phyloP scores from a whole-genome alignment of 2,329 filamentous ascomycete species.

The Fusarium luffae region DNA sequence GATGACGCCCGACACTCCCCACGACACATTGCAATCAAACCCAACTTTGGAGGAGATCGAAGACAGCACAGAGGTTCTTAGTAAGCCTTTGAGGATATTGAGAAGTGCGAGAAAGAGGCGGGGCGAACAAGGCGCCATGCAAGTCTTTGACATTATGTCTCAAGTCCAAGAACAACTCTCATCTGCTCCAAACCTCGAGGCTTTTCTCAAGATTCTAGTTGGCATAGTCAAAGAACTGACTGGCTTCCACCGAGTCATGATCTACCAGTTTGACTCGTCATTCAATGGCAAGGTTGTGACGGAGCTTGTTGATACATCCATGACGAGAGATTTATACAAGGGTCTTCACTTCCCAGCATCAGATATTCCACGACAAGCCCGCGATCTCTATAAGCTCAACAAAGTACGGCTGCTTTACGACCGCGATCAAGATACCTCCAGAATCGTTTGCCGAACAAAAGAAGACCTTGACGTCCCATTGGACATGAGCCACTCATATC shows the following conservation, averaged over 20 bases:
- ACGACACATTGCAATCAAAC: conserved; percentile 78
- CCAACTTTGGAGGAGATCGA: conserved; percentile 79
- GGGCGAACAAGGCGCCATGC: conserved; percentile 85
- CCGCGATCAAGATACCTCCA: conserved; percentile 80
- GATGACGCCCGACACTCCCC: conserved; percentile 69
- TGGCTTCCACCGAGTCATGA: conserved; percentile 91
- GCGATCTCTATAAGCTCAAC: conserved; percentile 91
- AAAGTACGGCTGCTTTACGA: conserved; percentile 90
- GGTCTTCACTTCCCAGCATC: conserved; percentile 89
- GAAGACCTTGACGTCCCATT: conserved; percentile 80
- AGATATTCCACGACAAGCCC: conserved; percentile 85
- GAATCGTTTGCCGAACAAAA: conserved; percentile 80
- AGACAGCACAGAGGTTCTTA: conserved; percentile 79
- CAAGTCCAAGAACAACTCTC: conserved; percentile 90
- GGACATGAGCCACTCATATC: conserved; percentile 85
- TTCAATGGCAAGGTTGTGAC: conserved; percentile 91
- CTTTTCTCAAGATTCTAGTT: conserved; percentile 82
- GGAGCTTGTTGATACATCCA: conserved; percentile 82
- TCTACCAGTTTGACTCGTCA: conserved; percentile 86
- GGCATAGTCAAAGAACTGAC: conserved; percentile 91
- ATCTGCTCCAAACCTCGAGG: conserved; percentile 74
- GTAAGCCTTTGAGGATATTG: conserved; percentile 80
- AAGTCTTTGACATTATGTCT: conserved; percentile 91
- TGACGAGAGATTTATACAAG: conserved; percentile 86
- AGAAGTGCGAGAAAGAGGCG: conserved; percentile 78